Evolutionary conservation across 2,329 filamentous ascomycete genomes (phyloP).

Genomic region (Colletotrichum neosansevieriae): DNA sequence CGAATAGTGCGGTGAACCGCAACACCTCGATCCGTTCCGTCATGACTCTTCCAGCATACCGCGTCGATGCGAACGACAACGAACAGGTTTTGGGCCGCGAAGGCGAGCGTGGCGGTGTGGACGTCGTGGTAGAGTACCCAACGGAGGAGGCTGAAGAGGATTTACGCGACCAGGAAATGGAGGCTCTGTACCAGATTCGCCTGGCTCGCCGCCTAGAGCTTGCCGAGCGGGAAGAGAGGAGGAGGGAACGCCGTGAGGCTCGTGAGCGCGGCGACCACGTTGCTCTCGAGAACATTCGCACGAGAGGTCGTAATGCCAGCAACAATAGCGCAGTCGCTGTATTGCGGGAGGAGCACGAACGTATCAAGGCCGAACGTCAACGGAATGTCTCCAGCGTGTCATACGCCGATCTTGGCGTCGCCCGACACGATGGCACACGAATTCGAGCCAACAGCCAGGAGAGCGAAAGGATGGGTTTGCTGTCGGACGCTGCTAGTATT

Average conservation of each 20-base stretch:
- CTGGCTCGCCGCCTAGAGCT: slow-evolving; percentile 80
- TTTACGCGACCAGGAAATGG: slow-evolving; percentile 90
- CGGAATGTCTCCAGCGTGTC: slow-evolving; percentile 80
- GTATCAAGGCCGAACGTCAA: slow-evolving; percentile 70
- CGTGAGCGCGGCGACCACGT: slow-evolving; percentile 76
- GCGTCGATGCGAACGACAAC: slow-evolving; percentile 75
- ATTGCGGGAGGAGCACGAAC: slow-evolving; percentile 66
- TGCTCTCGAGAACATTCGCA: slow-evolving; percentile 75
- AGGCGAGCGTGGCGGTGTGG: slow-evolving; percentile 91
- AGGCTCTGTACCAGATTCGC: slow-evolving; percentile 90
- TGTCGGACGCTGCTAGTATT: slow-evolving; percentile 79
- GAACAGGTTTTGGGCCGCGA: slow-evolving; percentile 89
- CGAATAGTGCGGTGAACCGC: slow-evolving; percentile 71
- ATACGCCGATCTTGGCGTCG: slow-evolving; percentile 81
- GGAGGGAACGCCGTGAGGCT: slow-evolving; percentile 77
- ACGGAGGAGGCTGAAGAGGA: slow-evolving; percentile 82
- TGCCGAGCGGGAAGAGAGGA: slow-evolving; percentile 81
- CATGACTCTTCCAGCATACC: slow-evolving; percentile 92
- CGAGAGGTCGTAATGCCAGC: slow-evolving; percentile 62
- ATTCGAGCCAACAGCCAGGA: slow-evolving; percentile 80
- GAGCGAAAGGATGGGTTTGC: slow-evolving; percentile 77
- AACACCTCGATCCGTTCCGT: slow-evolving; percentile 92
- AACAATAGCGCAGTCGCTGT: slow-evolving; percentile 70
- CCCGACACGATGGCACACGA: slow-evolving; percentile 81
- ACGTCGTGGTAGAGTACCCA: slow-evolving; percentile 88